Evolutionary conservation across 2,329 filamentous ascomycete species (phyloP).

Genomic region (Fusarium hainanense): DNA sequence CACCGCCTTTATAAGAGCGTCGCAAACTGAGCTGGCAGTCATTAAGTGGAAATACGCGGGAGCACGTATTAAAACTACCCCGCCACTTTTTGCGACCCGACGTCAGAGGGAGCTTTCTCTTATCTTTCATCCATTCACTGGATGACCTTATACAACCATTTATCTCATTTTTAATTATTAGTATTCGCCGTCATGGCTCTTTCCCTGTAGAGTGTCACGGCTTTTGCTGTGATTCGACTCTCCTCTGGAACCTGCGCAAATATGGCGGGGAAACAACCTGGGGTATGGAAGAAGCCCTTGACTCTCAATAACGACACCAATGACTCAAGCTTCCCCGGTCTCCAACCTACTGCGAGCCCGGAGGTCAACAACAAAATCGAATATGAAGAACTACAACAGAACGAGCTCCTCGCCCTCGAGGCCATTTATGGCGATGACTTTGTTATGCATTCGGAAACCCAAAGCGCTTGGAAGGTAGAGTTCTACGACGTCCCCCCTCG

Average conservation of each 20-base stretch:
- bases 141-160: constrained; percentile 30
- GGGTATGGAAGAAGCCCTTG: constrained; percentile 61
- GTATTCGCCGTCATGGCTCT: constrained; percentile 55
- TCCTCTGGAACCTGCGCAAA: constrained; percentile 51
- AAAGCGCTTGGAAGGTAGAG: constrained; percentile 85
- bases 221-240: constrained; percentile 64
- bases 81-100: constrained; percentile 39
- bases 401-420: constrained; percentile 86
- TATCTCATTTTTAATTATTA: constrained; percentile 15
- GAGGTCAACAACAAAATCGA: constrained; percentile 63
- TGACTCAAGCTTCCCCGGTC: constrained; percentile 64
- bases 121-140: constrained; percentile 36
- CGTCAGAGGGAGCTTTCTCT: constrained; percentile 38
- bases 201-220: constrained; percentile 62
- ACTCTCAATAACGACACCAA: constrained; percentile 55
- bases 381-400: constrained; percentile 86
- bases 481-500: constrained; percentile 28
- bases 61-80: constrained; percentile 39
- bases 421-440: constrained; percentile 94
- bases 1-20: constrained; percentile 40
- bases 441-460: constrained; percentile 74
- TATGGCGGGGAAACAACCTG: constrained; percentile 65
- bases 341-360: constrained; percentile 56
- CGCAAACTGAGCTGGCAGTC: constrained; percentile 17
- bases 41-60: not conserved